Base-by-base conservation (phyloP, 2,329 filamentous ascomycete genomes). In the Epichloe elymi region DNA sequence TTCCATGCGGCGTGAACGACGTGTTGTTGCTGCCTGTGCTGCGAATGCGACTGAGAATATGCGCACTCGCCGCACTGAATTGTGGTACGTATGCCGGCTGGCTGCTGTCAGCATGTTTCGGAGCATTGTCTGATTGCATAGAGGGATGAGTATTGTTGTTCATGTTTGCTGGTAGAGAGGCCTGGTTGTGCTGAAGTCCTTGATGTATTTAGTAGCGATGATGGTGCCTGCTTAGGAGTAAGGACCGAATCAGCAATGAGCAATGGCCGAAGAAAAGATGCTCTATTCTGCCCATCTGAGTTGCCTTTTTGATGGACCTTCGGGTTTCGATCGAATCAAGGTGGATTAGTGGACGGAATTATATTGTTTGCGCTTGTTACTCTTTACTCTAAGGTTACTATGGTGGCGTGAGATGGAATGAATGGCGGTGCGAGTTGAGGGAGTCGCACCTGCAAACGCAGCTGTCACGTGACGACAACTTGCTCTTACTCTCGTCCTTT, bases 41-140 rank as follows among this genome's bases (percentile, higher is more conserved):
- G n/a, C 40, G 48, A n/a, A 53, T 36, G 8, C 52, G 52, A 20
- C 46, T 41, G 30, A 51, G 42, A 8, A 53, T 53, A 39, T 51
- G 45, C 14, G 49, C 26, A 20, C 23, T 33, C 20, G 49, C 26
- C 6, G 49, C 38, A 11, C 20, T 51, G 49, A 53, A 53, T 38
- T 53, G 52, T 20, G 52, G 46, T 14, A 33, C 38, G n/a, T 53
- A 53, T 23, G 36, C 37, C 17, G 20, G 19, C n/a, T 56, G 38
- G n/a, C 10, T 30, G 12, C 23, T 41, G n/a, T 33, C 15, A 23
- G 11, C 3, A 48, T 33, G n/a, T 3, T 26, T 19, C 10, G 7
- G 4, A 33, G 17, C 6, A 35, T 30, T n/a, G 8, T 1, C 23
- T 33, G 46, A 26, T 20, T n/a, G 10, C 15, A 15, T 12, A n/a